Conservation (phyloP, 495 filamentous ascomycete species). For the Amorphotheca resinae region DNA sequence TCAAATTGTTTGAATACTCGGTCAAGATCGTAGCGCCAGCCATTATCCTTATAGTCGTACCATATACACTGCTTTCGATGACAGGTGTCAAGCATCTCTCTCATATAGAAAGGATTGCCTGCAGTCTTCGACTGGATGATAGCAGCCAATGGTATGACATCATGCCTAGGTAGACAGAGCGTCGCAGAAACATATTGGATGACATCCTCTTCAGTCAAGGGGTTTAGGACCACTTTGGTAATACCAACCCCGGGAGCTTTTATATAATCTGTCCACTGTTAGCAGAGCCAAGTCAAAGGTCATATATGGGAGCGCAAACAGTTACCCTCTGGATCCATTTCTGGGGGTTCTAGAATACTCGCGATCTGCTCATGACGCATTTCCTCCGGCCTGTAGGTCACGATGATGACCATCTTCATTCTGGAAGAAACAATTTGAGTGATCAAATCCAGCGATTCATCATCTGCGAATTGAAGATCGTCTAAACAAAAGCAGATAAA, state of each 20-base stretch:
- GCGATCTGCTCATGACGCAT: slow-evolving; percentile 32
- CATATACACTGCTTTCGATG: slow-evolving; percentile 77
- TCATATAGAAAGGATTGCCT: slow-evolving; percentile 79
- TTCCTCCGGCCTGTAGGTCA: slow-evolving; percentile 50
- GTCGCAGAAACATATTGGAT: slow-evolving; percentile 65
- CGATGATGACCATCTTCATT: slow-evolving; percentile 65
- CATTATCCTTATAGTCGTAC: slow-evolving; percentile 69
- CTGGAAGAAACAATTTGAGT: slow-evolving; percentile 57
- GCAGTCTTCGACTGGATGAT: slow-evolving; percentile 71
- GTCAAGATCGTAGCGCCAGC: slow-evolving; percentile 78
- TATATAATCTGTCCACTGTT: slow-evolving; percentile 15
- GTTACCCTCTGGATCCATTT: slow-evolving; percentile 35
- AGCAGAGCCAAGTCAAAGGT: slow-evolving; percentile 4
- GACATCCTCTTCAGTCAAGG: slow-evolving; percentile 63
- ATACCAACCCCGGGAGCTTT: slow-evolving; percentile 24
- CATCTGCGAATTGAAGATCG: slow-evolving; percentile 77
- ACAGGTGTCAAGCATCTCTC: slow-evolving; percentile 81
- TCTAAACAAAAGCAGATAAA: slow-evolving; percentile 77
- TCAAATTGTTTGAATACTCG: slow-evolving; percentile 71
- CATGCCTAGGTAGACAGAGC: slow-evolving; percentile 46
- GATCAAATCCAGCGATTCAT: slow-evolving; percentile 71
- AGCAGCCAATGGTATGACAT: slow-evolving; percentile 50
- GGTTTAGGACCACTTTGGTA: slow-evolving; percentile 51
- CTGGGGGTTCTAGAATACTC: slow-evolving; percentile 32
- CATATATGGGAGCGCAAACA: slow-evolving; percentile 15